phyloP scores from a whole-genome alignment of 148 eudicot species.

The Amaranthus palmeri region DNA sequence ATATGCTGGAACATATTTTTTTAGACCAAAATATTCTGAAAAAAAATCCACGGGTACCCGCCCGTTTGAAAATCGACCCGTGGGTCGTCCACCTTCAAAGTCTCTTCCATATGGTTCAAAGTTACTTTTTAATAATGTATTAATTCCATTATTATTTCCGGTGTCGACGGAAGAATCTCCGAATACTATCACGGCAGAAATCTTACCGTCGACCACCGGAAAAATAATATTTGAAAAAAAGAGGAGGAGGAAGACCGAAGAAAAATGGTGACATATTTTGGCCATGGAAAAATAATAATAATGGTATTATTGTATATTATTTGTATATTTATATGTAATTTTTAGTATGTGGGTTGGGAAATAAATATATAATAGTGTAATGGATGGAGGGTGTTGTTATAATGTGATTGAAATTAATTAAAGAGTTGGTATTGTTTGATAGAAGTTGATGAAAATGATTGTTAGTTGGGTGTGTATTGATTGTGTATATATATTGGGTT shows the following conservation, averaged over 20 bases:
- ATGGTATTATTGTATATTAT: neutral
- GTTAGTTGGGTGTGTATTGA: slow-evolving; percentile 21
- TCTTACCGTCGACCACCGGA: slow-evolving; percentile 21
- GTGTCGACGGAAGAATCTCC: slow-evolving; percentile 95
- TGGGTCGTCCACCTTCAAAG: slow-evolving; percentile 56
- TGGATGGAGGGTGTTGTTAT: neutral
- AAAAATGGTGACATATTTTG: neutral
- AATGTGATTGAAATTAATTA: slow-evolving; percentile 11
- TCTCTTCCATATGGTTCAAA: slow-evolving; percentile 79
- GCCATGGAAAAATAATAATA: slow-evolving; percentile 11
- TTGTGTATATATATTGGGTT: slow-evolving; percentile 3
- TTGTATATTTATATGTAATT: neutral
- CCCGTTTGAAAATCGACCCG: slow-evolving; percentile 84
- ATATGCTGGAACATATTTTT: slow-evolving; percentile 73
- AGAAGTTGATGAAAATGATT: slow-evolving; percentile 17
- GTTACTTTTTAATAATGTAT: slow-evolving; percentile 64
- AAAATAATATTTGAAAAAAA: neutral
- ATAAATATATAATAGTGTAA: neutral
- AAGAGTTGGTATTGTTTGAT: slow-evolving; percentile 12
- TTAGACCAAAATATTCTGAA: slow-evolving; percentile 63
- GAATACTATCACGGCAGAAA: slow-evolving; percentile 75
- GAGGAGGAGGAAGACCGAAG: neutral
- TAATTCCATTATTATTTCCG: slow-evolving; percentile 71
- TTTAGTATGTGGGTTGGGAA: neutral
- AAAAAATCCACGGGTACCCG: slow-evolving; percentile 73